phyloP scores from a whole-genome alignment of 352 stramenopile genomes.

The Globisporangium emineosum region DNA sequence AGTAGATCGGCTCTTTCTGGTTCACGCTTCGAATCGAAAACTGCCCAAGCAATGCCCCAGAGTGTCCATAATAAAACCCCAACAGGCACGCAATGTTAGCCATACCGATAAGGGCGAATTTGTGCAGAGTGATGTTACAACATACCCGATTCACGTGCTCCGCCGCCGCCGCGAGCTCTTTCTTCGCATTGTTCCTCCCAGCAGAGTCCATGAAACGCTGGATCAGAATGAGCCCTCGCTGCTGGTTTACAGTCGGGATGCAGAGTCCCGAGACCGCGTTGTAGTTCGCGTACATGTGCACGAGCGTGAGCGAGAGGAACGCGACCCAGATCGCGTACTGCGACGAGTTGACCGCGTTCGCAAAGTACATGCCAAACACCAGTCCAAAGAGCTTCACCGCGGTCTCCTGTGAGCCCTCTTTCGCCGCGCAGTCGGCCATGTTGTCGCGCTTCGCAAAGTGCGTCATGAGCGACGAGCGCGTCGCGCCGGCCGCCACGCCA shows the following conservation, averaged over 20 bases:
- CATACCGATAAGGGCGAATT: not conserved
- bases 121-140: not conserved
- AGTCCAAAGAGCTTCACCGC: constrained; percentile 93
- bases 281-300: constrained; percentile 96
- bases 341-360: constrained; percentile 67
- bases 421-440: constrained; percentile 92
- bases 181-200: constrained; percentile 20
- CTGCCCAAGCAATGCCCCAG: constrained; percentile 16
- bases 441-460: constrained; percentile 88
- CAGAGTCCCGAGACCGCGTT: constrained; percentile 84
- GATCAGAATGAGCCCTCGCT: constrained; percentile 53
- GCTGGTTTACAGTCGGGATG: constrained; percentile 88
- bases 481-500: constrained; percentile 92
- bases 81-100: not conserved
- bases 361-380: constrained; percentile 85
- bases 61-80: no score
- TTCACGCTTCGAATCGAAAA: constrained; percentile 67
- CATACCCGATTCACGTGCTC: constrained; percentile 28
- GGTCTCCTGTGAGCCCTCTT: constrained; percentile 96
- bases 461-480: constrained; percentile 89
- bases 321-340: constrained; percentile 79
- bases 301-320: constrained; percentile 89
- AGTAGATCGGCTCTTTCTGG: constrained; percentile 49
- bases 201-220: constrained; percentile 38
- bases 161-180: constrained; percentile 16